phyloP scores from a whole-genome alignment of 2,329 filamentous ascomycete species.

The Bipolaris cookei region DNA sequence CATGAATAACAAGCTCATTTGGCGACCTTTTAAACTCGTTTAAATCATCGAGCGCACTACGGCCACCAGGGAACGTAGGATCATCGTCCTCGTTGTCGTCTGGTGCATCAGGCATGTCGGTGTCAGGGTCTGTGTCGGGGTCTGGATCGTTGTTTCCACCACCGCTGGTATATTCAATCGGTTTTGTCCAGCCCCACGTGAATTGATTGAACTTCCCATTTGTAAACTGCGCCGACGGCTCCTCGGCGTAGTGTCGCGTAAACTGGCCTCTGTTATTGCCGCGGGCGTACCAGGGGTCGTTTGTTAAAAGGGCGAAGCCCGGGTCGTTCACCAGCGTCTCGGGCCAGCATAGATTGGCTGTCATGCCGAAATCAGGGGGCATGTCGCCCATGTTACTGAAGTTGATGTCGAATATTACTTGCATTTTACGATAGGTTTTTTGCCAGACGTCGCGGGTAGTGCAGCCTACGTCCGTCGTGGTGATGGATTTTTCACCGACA shows the following conservation, averaged over 20 bases:
- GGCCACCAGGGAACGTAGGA: not conserved
- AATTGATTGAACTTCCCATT: not conserved
- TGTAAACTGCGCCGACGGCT: not conserved
- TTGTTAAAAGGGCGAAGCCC: constrained; percentile 1
- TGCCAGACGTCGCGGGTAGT: not conserved
- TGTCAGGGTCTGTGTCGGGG: not conserved
- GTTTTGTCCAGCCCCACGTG: not conserved
- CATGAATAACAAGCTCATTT: not conserved
- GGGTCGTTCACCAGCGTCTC: not conserved
- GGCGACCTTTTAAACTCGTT: not conserved
- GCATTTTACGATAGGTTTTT: not conserved
- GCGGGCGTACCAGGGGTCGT: constrained; percentile 3
- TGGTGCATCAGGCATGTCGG: not conserved
- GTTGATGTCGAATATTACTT: not conserved
- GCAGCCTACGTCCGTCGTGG: not conserved
- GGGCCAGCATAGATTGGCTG: constrained; percentile 2
- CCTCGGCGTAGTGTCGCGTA: not conserved
- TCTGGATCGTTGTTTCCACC: not conserved
- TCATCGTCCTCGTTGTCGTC: not conserved
- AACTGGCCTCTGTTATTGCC: not conserved
- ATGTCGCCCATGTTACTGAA: not conserved
- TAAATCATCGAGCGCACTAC: not conserved
- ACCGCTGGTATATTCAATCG: not conserved
- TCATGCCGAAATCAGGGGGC: not conserved
- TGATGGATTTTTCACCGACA: not conserved